Evolutionary conservation across 768 basidiomycete genomes (phyloP), one percentile per base, ranked within the genome.

Genomic region (Termitomyces sp.): DNA sequence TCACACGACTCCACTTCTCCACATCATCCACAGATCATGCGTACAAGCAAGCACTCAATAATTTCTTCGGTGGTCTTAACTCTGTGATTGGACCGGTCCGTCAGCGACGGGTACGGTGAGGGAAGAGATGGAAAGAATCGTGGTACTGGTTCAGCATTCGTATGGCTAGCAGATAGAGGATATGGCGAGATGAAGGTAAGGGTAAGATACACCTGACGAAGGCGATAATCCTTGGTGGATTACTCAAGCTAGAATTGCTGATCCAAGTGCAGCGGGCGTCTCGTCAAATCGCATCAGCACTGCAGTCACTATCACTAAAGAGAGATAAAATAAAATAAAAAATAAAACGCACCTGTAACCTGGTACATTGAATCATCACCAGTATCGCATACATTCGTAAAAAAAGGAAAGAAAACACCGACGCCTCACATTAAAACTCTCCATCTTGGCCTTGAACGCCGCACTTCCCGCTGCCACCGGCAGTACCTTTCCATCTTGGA

Each of bases 51-150:
- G 28, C 84, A 79, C 57, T 90, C 87, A 41, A 90, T 82, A 52
- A 87, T 78, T 54, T 91, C 88, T 62, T 90, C 86, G n/a, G n/a
- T 2, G 89, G 79, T 83, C 61, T 91, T 88, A 24, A 92, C 73
- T 45, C 90, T 91, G 61, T 10, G 6, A 28, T 11, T 3, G n/a
- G n/a, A n/a, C n/a, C n/a, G n/a, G n/a, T 19, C 15, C 40, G 24
- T 45, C 28, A 45, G 26, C 28, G 28, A 7, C 1, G 28, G 7
- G 4, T n/a, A 28, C 2, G 7, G 45, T 21, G 14, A 30, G 19
- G 24, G 35, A 28, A 30, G 3, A n/a, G n/a, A n/a, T n/a, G n/a
- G n/a, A n/a, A n/a, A n/a, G n/a, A n/a, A n/a, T n/a, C n/a, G n/a
- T n/a, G n/a, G n/a, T n/a, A n/a, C n/a, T n/a, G n/a, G n/a, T n/a